Percentiles rank a stretch among this genome's conserved stretches.
Conservation (phyloP, 2,329 filamentous ascomycete genomes). For the Aurifilum marmelostoma region DNA sequence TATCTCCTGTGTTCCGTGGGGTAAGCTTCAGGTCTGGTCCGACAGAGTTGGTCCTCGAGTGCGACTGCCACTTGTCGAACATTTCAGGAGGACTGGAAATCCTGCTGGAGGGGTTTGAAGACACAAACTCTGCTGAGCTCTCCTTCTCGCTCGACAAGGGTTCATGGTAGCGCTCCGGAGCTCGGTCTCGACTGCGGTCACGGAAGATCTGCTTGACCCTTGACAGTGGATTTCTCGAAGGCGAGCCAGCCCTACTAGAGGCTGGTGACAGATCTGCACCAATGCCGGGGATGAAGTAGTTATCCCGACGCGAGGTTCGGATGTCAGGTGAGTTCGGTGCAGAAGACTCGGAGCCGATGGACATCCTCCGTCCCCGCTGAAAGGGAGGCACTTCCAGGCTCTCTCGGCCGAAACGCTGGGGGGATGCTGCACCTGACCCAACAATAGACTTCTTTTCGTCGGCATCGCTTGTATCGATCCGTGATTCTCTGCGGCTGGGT, state of each 20-base stretch:
- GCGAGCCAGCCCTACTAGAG: conserved; percentile 63
- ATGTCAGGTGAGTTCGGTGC: conserved; percentile 56
- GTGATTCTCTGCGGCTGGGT: conserved; percentile 43
- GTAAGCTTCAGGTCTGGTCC: conserved; percentile 45
- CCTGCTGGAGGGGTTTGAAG: conserved; percentile 6
- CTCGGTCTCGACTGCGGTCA: conserved; percentile 54
- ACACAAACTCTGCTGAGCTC: conserved; percentile 31
- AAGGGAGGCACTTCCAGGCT: conserved; percentile 55
- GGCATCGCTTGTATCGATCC: conserved; percentile 45
- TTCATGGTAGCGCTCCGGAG: conserved; percentile 38
- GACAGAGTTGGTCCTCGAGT: conserved; percentile 39
- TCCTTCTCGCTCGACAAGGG: conserved; percentile 37
- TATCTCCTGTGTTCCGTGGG: conserved; percentile 47
- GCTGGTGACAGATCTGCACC: conserved; percentile 66
- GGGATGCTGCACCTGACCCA: conserved; percentile 34
- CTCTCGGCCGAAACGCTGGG: conserved; percentile 41
- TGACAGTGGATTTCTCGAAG: conserved; percentile 60
- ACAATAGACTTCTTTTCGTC: conserved; percentile 38
- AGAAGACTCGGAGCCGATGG: conserved; percentile 50
- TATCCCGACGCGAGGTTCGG: conserved; percentile 47
- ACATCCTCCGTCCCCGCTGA: conserved; percentile 39
- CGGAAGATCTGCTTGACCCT: conserved; percentile 61
- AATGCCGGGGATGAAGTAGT: conserved; percentile 59
- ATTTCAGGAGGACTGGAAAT: conserved; percentile 25
- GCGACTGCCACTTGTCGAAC: conserved; percentile 34